Percentiles rank a stretch among this genome's conserved stretches.
phyloP scores from a whole-genome alignment of 768 basidiomycete species.

The Fistulinella prunicolor region DNA sequence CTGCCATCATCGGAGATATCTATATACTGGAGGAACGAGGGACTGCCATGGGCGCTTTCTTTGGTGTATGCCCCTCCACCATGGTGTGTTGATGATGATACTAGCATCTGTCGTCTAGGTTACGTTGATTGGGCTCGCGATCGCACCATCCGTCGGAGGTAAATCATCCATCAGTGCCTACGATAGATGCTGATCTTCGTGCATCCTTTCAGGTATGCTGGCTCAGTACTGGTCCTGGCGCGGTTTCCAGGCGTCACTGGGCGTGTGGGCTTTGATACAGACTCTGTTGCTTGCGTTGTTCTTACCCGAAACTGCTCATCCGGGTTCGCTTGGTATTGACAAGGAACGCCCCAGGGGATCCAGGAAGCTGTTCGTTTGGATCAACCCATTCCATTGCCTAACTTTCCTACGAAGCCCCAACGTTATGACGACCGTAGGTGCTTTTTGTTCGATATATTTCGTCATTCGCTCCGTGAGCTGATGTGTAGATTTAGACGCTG shows the following conservation, averaged over 20 bases:
- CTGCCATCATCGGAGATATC: conserved; percentile 63
- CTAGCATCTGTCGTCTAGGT: conserved; percentile 28
- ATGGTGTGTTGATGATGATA: not conserved
- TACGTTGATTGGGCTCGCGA: conserved; percentile 53
- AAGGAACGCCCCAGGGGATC: conserved; percentile 32
- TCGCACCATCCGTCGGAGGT: conserved; percentile 62
- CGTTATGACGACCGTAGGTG: conserved; percentile 50
- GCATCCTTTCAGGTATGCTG: conserved; percentile 36
- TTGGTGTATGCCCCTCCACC: conserved; percentile 39
- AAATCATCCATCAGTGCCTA: not conserved
- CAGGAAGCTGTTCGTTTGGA: conserved; percentile 36
- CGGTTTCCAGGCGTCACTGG: conserved; percentile 48
- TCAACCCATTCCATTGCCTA: conserved; percentile 60
- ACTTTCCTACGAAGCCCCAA: conserved; percentile 57
- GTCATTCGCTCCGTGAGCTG: not conserved
- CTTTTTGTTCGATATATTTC: not conserved
- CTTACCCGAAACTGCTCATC: conserved; percentile 68
- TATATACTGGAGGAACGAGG: conserved; percentile 62
- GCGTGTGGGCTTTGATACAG: conserved; percentile 37
- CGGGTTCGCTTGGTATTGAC: conserved; percentile 54
- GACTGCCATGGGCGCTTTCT: conserved; percentile 57
- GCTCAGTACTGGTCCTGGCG: conserved; percentile 70
- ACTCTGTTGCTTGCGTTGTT: conserved; percentile 40
- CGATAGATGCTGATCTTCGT: not conserved
- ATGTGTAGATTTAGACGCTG: conserved; percentile 34